phyloP scores from a whole-genome alignment of 140 eudicot genomes.

The Erigeron philadelphicus region DNA sequence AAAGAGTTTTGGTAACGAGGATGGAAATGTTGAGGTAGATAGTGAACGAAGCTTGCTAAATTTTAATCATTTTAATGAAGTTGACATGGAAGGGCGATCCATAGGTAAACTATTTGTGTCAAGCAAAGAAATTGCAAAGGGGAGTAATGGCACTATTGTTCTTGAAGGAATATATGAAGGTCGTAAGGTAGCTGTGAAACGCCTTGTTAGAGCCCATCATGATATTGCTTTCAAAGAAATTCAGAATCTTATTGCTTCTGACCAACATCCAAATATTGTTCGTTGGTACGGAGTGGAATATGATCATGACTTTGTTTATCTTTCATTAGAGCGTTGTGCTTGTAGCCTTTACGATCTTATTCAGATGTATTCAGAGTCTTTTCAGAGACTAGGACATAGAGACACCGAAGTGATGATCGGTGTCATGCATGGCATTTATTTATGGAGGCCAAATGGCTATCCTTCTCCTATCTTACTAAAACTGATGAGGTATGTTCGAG shows the following conservation, averaged over 20 bases:
- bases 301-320: slow-evolving; percentile 85
- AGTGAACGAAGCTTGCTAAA: slow-evolving; percentile 36
- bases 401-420: slow-evolving; percentile 39
- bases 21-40: slow-evolving; percentile 30
- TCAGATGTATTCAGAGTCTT: slow-evolving; percentile 38
- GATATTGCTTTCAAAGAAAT: slow-evolving; percentile 88
- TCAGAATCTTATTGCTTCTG: slow-evolving; percentile 91
- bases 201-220: slow-evolving; percentile 86
- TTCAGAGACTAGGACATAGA: slow-evolving; percentile 25
- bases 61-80: slow-evolving; percentile 37
- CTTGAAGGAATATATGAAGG: slow-evolving; percentile 89
- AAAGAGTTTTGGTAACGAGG: slow-evolving; percentile 44
- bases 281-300: slow-evolving; percentile 92
- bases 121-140: slow-evolving; percentile 82
- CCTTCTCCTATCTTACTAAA: slow-evolving; percentile 72
- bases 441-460: slow-evolving; percentile 72
- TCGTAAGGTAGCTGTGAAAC: slow-evolving; percentile 93
- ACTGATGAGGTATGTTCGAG: slow-evolving; percentile 64
- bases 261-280: slow-evolving; percentile 76
- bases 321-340: slow-evolving; percentile 70
- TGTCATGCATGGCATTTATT: slow-evolving; percentile 37
- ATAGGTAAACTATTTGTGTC: slow-evolving; percentile 77
- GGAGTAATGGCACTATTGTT: slow-evolving; percentile 90
- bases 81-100: slow-evolving; percentile 46
- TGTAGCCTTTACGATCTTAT: slow-evolving; percentile 79